Conservation (phyloP, 305 asterid genomes). For the Fraxinus greggii region DNA sequence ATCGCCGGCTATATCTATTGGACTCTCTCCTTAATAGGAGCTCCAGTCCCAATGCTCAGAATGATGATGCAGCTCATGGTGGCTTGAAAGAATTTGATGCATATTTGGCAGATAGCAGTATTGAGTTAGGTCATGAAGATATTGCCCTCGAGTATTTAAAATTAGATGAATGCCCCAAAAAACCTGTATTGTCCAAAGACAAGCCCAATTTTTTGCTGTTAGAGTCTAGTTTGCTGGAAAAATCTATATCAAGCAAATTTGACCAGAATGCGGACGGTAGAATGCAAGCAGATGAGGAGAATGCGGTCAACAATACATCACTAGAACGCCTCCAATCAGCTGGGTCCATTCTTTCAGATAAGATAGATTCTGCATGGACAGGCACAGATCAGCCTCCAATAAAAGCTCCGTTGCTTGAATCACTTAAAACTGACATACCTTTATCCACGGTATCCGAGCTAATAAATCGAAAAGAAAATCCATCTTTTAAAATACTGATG, state of each 20-base stretch:
- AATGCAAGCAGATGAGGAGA: constrained; percentile 25
- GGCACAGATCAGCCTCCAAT: constrained; percentile 55
- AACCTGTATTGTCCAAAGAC: constrained; percentile 25
- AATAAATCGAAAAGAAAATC: constrained; percentile 33
- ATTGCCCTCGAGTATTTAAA: constrained; percentile 29
- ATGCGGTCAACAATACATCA: constrained; percentile 24
- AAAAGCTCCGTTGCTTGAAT: constrained; percentile 29
- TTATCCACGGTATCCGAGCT: constrained; percentile 32
- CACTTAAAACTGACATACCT: constrained; percentile 27
- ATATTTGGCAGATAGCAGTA: constrained; percentile 26
- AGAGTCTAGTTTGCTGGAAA: constrained; percentile 28
- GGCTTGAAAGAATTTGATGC: constrained; percentile 38
- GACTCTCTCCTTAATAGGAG: constrained; percentile 54
- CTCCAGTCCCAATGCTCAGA: constrained; percentile 40
- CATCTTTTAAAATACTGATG: constrained; percentile 38
- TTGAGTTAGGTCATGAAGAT: constrained; percentile 39
- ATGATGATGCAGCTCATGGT: constrained; percentile 27
- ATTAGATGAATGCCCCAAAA: constrained; percentile 27
- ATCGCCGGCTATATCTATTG: constrained; percentile 52
- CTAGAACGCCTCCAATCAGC: constrained; percentile 64
- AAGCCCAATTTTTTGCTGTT: constrained; percentile 30
- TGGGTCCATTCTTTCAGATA: constrained; percentile 74
- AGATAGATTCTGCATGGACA: constrained; percentile 90
- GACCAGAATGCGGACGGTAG: constrained; percentile 24
- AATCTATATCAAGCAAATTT: constrained; percentile 22